Conservation (phyloP, 768 basidiomycete species). For the Mycena rebaudengoi region DNA sequence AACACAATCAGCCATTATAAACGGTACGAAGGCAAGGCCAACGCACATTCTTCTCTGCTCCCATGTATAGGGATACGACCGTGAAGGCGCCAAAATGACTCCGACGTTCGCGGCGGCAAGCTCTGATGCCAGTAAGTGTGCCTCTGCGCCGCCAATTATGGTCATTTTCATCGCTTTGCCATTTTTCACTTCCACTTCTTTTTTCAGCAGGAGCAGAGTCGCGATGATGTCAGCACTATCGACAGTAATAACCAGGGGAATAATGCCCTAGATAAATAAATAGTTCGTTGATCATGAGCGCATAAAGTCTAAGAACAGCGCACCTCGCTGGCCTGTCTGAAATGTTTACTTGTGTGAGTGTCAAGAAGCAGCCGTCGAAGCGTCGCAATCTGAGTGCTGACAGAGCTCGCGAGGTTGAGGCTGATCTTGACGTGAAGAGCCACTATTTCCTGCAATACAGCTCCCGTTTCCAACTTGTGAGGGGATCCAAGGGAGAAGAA, state of each 20-base stretch:
- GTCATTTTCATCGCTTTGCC: constrained; percentile 56
- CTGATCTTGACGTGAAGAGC: constrained; percentile 71
- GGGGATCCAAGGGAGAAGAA: constrained; percentile 64
- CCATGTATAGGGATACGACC: constrained; percentile 78
- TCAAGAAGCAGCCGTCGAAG: constrained; percentile 62
- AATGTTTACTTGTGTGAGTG: constrained; percentile 49
- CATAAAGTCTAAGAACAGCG: constrained; percentile 4
- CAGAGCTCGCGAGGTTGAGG: constrained; percentile 49
- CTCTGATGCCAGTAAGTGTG: constrained; percentile 76
- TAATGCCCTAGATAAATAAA: constrained; percentile 48
- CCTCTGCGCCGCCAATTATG: constrained; percentile 68
- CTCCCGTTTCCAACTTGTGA: constrained; percentile 63
- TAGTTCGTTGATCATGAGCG: neutral
- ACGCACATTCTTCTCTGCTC: constrained; percentile 66
- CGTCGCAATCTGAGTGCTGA: constrained; percentile 74
- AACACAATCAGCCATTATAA: neutral
- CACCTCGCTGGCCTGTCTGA: constrained; percentile 58
- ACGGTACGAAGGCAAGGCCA: too few species aligned
- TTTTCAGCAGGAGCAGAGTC: constrained; percentile 68
- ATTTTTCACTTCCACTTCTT: constrained; percentile 58
- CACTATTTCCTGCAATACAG: constrained; percentile 64
- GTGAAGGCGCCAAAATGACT: constrained; percentile 70
- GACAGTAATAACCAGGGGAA: constrained; percentile 69
- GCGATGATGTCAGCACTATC: constrained; percentile 78
- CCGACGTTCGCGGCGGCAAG: constrained; percentile 74